These are phyloP conservation scores for Camillea tinctor DNA, from an alignment of 2,329 filamentous ascomycete genomes.

Conservation along the genomic window DNA sequence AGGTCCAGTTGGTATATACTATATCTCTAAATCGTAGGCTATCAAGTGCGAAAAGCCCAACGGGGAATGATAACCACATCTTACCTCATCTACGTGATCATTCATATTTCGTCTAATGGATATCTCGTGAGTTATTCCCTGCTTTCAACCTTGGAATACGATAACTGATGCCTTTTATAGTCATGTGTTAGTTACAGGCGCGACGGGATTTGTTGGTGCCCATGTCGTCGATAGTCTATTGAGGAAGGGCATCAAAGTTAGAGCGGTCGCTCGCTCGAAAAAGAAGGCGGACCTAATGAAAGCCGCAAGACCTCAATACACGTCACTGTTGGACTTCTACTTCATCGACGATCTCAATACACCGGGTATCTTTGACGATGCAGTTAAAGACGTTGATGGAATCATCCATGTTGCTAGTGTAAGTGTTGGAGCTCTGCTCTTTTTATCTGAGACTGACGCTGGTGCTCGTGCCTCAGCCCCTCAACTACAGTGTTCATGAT, in stretches of 20 bases:
- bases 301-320: conserved; percentile 3
- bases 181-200: conserved; percentile 7
- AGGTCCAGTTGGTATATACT: too few relatives aligned
- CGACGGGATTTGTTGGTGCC: conserved; percentile 8
- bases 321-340: conserved; percentile 1
- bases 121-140: too few relatives aligned
- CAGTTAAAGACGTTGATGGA: conserved; percentile 40
- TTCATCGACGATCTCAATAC: conserved; percentile 42
- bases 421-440: conserved; percentile 13
- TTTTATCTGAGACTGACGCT: not conserved
- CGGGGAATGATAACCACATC: too few relatives aligned
- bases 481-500: conserved; percentile 39
- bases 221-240: conserved; percentile 11
- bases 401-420: conserved; percentile 47
- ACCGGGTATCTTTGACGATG: conserved; percentile 35
- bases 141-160: not conserved
- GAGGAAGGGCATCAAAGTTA: conserved; percentile 7
- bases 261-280: conserved; percentile 8
- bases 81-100: too few relatives aligned
- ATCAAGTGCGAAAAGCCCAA: too few relatives aligned
- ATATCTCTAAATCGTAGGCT: too few relatives aligned
- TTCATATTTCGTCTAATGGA: too few relatives aligned
- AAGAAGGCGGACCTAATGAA: conserved; percentile 6
- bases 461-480: conserved; percentile 32
- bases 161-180: too few relatives aligned